A percentile compares a stretch with the other conserved stretches of the same genome.
phyloP scores from a whole-genome alignment of 192 early-diverging fungal species.

The Mortierella alpina region DNA sequence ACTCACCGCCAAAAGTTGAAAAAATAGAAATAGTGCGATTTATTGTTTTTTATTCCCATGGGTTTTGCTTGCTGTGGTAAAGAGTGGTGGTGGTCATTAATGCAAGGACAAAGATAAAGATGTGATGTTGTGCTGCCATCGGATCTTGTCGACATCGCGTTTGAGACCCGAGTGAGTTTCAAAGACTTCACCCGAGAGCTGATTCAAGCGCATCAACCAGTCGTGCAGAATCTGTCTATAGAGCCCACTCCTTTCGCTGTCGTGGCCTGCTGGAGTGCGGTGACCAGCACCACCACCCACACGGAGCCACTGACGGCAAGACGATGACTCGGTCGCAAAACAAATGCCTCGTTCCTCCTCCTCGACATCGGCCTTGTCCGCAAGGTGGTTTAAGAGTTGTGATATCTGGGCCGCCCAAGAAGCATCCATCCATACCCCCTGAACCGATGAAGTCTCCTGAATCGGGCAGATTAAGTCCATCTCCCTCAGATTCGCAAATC shows the following conservation, averaged over 20 bases:
- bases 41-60: not conserved
- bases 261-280: not conserved
- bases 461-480: conserved; percentile 36
- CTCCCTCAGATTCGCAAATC: conserved; percentile 34
- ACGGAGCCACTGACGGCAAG: not conserved
- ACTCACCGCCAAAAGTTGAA: not conserved
- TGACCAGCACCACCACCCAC: not conserved
- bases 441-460: not conserved
- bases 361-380: conserved; percentile 30
- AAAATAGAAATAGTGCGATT: not conserved
- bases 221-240: conserved; percentile 27
- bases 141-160: conserved; percentile 46
- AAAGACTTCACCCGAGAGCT: conserved; percentile 8
- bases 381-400: conserved; percentile 10
- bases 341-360: not conserved
- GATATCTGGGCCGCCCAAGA: conserved; percentile 28
- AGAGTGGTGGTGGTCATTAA: too few relatives aligned
- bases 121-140: conserved; percentile 26
- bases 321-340: not conserved
- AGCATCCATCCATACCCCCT: conserved; percentile 3
- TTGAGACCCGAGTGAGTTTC: conserved; percentile 22
- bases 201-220: conserved; percentile 29
- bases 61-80: not conserved
- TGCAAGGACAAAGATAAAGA: not conserved
- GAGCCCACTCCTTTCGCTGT: not conserved